Percentiles rank a stretch among this genome's conserved stretches.
phyloP scores from a whole-genome alignment of 352 stramenopile species.

The Phytophthora idaei region DNA sequence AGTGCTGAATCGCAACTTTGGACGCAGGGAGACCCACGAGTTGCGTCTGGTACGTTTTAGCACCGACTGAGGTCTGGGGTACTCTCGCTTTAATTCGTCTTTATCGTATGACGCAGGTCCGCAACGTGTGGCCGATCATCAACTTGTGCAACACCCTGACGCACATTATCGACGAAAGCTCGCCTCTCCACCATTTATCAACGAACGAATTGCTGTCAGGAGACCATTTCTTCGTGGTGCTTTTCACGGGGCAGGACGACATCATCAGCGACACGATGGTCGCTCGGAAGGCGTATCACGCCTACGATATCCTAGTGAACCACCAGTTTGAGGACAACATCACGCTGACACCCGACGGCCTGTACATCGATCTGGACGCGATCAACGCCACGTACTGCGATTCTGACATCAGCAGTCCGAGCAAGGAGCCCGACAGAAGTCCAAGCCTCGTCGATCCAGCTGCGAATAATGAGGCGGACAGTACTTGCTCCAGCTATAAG shows the following conservation, averaged over 20 bases:
- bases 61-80: background rate
- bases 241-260: slow-evolving; percentile 60
- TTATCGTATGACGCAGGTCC: slow-evolving; percentile 27
- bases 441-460: slow-evolving; percentile 7
- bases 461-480: background rate
- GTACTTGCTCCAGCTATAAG: slow-evolving; percentile 4
- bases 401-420: background rate
- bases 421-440: background rate
- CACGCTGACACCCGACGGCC: slow-evolving; percentile 50
- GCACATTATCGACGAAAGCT: slow-evolving; percentile 63
- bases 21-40: slow-evolving; percentile 57
- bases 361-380: slow-evolving; percentile 61
- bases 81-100: background rate
- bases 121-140: slow-evolving; percentile 70
- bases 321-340: slow-evolving; percentile 74
- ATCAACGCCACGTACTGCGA: slow-evolving; percentile 53
- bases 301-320: slow-evolving; percentile 60
- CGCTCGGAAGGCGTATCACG: slow-evolving; percentile 61
- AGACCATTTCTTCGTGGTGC: slow-evolving; percentile 56
- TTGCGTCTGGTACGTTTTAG: slow-evolving; percentile 40
- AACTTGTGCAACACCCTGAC: slow-evolving; percentile 59
- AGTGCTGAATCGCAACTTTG: slow-evolving; percentile 50
- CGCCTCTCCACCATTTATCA: slow-evolving; percentile 49
- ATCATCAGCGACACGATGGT: slow-evolving; percentile 71
- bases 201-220: slow-evolving; percentile 56